Base-by-base conservation (phyloP, 2,329 filamentous ascomycete genomes). In the Xylariaceae sp. region DNA sequence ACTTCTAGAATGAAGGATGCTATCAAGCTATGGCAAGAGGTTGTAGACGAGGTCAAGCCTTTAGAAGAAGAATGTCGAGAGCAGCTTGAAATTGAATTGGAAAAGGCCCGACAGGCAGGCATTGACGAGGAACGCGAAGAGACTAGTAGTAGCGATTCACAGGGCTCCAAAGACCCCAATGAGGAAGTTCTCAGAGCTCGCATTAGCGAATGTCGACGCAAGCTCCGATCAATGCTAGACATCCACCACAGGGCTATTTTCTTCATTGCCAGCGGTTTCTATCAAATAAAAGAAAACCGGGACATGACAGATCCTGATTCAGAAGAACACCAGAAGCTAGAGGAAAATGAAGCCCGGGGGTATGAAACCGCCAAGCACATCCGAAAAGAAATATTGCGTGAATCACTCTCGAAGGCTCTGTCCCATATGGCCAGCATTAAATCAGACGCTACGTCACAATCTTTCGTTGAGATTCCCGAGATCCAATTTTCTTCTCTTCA, bases 261-360 rank as follows among this genome's bases (percentile, higher is more conserved):
- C 74, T 96, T 96, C 68, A 88, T 88, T 21, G 91, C 88, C 14
- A 96, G 92, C 64, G 89, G 87, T 0, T 87, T 88, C 63, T 97
- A 87, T 68, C 91, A 96, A 67, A 89, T 96, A 59, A 95, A 93
- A 44, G 78, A 83, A n/a, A n/a, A n/a, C n/a, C n/a, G n/a, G n/a
- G n/a, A n/a, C 1, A 75, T 88, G 64, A 91, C 87, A 0, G 69
- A 77, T 20, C 84, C 87, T 1, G 85, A 86, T 4, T 90, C 89
- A 0, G 84, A 87, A 1, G 82, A 88, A 16, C 92, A 87, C 65
- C 75, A 80, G 49, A 73, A 74, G 0, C 75, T 93, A 2, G 90
- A 96, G 65, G 83, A 82, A 62, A 75, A 85, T 6, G 93, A 97
- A 72, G 81, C 82, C 3, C 79, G 85, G 3, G 82, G 83, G 6